phyloP scores from a whole-genome alignment of 768 basidiomycete species.

The Dentipellis sp. region DNA sequence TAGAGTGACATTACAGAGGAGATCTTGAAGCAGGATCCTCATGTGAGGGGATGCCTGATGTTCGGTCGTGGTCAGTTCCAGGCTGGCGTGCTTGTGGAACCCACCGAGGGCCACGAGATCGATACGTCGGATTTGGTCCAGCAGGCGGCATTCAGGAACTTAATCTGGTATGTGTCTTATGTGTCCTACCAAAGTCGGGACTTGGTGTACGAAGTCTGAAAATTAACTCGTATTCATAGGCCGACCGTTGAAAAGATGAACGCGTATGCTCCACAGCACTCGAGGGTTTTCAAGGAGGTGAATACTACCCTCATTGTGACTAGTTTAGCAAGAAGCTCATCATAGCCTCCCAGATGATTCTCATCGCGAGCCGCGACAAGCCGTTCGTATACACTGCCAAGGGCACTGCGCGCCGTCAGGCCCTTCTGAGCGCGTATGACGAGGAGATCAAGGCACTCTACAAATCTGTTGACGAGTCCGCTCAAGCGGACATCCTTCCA shows the following conservation, averaged over 20 bases:
- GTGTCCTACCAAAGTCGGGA: neutral
- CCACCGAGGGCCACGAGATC: constrained; percentile 19
- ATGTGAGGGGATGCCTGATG: neutral
- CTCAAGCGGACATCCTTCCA: constrained; percentile 10
- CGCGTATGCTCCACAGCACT: constrained; percentile 16
- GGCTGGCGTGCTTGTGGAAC: constrained; percentile 12
- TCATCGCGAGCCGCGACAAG: constrained; percentile 31
- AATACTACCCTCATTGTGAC: neutral
- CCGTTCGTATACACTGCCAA: constrained; percentile 38
- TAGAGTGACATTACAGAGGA: neutral
- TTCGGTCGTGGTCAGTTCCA: constrained; percentile 9
- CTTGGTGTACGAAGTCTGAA: no score
- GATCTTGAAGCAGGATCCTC: neutral
- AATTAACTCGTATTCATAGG: no score
- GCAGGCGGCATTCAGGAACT: constrained; percentile 25
- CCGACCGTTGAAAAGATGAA: constrained; percentile 19
- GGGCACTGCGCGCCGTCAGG: constrained; percentile 24
- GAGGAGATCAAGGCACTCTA: constrained; percentile 15
- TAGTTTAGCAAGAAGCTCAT: neutral
- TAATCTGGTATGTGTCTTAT: constrained; percentile 33
- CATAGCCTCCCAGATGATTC: constrained; percentile 30
- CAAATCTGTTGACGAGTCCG: constrained; percentile 11
- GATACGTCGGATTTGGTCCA: constrained; percentile 22
- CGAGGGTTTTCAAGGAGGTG: constrained; percentile 17
- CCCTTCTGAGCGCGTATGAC: constrained; percentile 16